Percentiles rank a stretch among this genome's conserved stretches.
Evolutionary conservation across 2,329 filamentous ascomycete genomes (phyloP).

Genomic region (Stachybotrys elegans): DNA sequence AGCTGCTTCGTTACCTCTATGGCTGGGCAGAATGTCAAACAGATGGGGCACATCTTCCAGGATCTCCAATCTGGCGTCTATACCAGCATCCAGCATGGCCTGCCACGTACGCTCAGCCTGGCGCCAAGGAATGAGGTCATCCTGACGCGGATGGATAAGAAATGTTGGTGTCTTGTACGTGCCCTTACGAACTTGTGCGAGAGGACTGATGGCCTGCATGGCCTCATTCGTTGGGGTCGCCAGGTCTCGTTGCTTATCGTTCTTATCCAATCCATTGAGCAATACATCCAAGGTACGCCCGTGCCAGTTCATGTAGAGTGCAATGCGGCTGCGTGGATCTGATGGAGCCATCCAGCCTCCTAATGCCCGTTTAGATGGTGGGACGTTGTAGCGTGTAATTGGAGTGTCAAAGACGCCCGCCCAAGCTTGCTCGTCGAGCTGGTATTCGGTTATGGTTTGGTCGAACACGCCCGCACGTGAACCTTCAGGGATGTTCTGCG

Average conservation of each 20-base stretch:
- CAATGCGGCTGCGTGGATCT: conserved; percentile 30
- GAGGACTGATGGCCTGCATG: conserved; percentile 19
- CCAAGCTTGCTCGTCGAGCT: conserved; percentile 11
- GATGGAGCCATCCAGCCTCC: conserved; percentile 15
- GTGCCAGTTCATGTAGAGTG: conserved; percentile 37
- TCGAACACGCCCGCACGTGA: neutral
- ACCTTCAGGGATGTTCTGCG: conserved; percentile 12
- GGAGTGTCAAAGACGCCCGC: conserved; percentile 19
- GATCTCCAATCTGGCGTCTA: neutral
- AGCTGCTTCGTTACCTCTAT: neutral
- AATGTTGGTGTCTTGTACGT: conserved; percentile 27
- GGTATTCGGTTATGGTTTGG: conserved; percentile 11
- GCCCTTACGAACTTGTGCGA: conserved; percentile 22
- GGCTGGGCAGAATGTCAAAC: neutral
- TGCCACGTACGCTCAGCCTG: conserved; percentile 16
- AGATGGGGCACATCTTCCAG: neutral
- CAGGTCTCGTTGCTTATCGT: neutral
- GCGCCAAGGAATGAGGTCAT: conserved; percentile 28
- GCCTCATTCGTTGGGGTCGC: conserved; percentile 3
- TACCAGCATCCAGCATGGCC: conserved; percentile 6
- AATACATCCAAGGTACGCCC: conserved; percentile 30
- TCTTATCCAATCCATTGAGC: conserved; percentile 19
- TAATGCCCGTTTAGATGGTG: neutral
- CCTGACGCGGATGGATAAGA: conserved; percentile 21
- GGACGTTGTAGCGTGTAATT: conserved; percentile 10